Conservation (phyloP, 1,139 yeast genomes). For the Candida albicans region DNA sequence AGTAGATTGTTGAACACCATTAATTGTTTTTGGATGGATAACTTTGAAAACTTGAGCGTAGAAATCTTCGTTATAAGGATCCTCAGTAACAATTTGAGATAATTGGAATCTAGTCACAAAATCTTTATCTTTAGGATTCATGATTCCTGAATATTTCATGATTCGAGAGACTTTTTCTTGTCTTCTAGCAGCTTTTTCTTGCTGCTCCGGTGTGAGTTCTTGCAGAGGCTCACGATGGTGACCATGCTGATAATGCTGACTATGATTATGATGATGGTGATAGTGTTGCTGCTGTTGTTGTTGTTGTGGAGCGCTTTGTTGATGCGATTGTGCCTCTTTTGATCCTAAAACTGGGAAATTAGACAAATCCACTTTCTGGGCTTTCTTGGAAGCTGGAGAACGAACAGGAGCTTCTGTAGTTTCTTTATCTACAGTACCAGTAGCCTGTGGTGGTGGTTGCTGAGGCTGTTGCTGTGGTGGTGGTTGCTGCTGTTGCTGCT, state of each 20-base stretch:
- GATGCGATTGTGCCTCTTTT: constrained; percentile 27
- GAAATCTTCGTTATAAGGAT: constrained; percentile 95
- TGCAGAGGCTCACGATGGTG: constrained; percentile 25
- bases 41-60: constrained; percentile 93
- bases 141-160: constrained; percentile 83
- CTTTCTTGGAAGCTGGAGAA: constrained; percentile 12
- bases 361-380: constrained; percentile 39
- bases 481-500: constrained; percentile 16
- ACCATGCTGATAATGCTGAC: constrained; percentile 17
- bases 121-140: constrained; percentile 97
- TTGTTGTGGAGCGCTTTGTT: constrained; percentile 11
- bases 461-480: constrained; percentile 13
- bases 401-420: constrained; percentile 17
- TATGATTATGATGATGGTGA: constrained; percentile 15
- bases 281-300: constrained; percentile 10
- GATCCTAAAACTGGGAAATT: constrained; percentile 55
- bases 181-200: constrained; percentile 61
- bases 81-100: constrained; percentile 94
- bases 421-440: constrained; percentile 18
- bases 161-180: constrained; percentile 80
- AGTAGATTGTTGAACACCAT: constrained; percentile 40
- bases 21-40: constrained; percentile 59
- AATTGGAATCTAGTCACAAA: constrained; percentile 91
- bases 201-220: constrained; percentile 47
- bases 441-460: constrained; percentile 16